These are phyloP conservation scores for Mycena haematopus DNA, from an alignment of 768 basidiomycete species.

Conservation along the genomic window DNA sequence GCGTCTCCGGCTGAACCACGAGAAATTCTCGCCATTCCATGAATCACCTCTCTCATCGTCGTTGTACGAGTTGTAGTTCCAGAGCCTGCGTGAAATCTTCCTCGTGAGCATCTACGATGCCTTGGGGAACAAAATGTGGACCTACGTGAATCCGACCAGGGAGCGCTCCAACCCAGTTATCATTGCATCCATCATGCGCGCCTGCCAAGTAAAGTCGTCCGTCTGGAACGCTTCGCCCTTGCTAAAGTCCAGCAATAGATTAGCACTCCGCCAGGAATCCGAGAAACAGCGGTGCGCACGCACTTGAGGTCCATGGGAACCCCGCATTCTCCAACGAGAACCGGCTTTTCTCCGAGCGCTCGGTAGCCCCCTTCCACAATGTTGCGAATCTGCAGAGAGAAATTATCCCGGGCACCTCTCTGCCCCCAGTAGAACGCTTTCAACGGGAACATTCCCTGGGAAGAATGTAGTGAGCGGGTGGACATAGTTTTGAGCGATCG, in stretches of 20 bases:
- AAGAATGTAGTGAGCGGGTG: neutral
- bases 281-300: constrained; percentile 37
- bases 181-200: constrained; percentile 94
- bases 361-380: constrained; percentile 74
- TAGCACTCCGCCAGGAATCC: neutral
- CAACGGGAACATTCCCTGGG: constrained; percentile 83
- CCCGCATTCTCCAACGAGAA: constrained; percentile 92
- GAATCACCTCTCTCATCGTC: constrained; percentile 78
- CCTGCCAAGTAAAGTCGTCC: constrained; percentile 82
- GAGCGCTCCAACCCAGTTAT: constrained; percentile 80
- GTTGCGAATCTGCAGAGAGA: constrained; percentile 78
- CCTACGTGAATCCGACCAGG: constrained; percentile 87
- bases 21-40: constrained; percentile 98
- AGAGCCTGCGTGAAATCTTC: constrained; percentile 60
- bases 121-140: constrained; percentile 37
- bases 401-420: constrained; percentile 81
- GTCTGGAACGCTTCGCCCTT: constrained; percentile 72
- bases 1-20: constrained; percentile 81
- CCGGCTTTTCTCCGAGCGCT: constrained; percentile 80
- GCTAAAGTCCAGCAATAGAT: constrained; percentile 43
- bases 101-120: neutral
- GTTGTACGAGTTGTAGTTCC: constrained; percentile 95
- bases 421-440: constrained; percentile 91
- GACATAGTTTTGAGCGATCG: too few species aligned
- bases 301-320: constrained; percentile 98